Evolutionary conservation across 108 stramenopile species (phyloP), one percentile per base, ranked within the genome.

Genomic region (Skeletonema grethae): DNA sequence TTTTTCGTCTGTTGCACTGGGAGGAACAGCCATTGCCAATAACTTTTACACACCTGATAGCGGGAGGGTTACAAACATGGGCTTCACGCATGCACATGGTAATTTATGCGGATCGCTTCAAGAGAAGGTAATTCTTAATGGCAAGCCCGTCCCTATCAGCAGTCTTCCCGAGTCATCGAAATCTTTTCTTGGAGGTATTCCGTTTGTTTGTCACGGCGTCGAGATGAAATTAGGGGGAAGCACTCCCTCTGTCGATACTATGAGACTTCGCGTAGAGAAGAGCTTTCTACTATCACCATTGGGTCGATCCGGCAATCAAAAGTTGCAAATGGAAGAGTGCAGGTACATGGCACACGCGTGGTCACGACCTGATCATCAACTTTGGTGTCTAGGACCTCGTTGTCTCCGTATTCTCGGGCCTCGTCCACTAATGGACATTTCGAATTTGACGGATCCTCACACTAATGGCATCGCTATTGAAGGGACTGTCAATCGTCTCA

Each of bases 401-500:
- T 86, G 85, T 64, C 82, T 95, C 22, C 84, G 94, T 18, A 83
- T 93, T 16, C 79, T 86, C 18, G 80, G 77, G 20, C 90, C 94
- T 36, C 73, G 78, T n/a, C 73, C 94, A 34, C 73, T 83, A 18
- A 77, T 95, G 84, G 55, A 58, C 13, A 67, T 93, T 1, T 85
- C 77, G 2, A 87, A 95, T 67, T 46, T 95, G 56, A 88, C 94
- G 2, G 73, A 87, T 3, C 34, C 66, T 16, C 36, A 68, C 10
- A 84, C 88, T 18, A 67, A 73, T 46, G 84, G 86, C 18, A 87
- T 82, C 32, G 88, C 73, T 7, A 63, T 93, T 48, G 90, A 92
- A 77, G 94, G 94, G 10, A 93, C 91, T n/a, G 86, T 95, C 38
- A 95, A 95, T 75, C 84, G 94, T 12, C 75, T 90, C 56, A 43